Percentiles rank a stretch among this genome's conserved stretches.
These are phyloP conservation scores for Cordyceps javanica DNA, from an alignment of 2,329 filamentous ascomycete genomes.

Conservation along the genomic window DNA sequence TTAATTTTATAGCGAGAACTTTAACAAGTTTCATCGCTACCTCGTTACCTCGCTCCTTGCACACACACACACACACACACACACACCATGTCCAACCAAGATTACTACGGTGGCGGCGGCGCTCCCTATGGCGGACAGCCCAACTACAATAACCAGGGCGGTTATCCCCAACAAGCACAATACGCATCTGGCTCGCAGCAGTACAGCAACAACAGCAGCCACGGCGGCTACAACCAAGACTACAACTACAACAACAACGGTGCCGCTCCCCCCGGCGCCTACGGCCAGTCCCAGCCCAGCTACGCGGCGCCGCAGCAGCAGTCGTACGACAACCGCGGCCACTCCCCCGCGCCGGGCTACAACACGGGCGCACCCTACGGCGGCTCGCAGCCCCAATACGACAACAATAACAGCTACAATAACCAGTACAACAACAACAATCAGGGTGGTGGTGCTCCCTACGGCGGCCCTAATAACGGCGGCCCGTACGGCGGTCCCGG, in stretches of 20 bases:
- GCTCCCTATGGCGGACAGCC: slow-evolving; percentile 8
- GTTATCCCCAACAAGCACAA: slow-evolving; percentile 16
- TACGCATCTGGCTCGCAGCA: slow-evolving; percentile 9
- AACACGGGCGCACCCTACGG: slow-evolving; percentile 25
- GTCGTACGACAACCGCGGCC: slow-evolving; percentile 12
- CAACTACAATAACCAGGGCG: slow-evolving; percentile 3
- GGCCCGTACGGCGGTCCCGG: slow-evolving; percentile 20
- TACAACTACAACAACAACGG: neutral
- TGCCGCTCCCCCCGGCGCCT: neutral
- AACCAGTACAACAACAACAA: slow-evolving; percentile 18
- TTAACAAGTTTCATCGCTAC: neutral
- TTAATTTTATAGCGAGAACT: too few relatives aligned
- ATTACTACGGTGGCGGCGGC: slow-evolving; percentile 30
- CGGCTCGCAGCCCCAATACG: slow-evolving; percentile 17
- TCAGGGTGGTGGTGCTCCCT: slow-evolving; percentile 19
- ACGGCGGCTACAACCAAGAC: slow-evolving; percentile 2
- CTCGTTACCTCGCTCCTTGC: neutral
- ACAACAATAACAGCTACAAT: slow-evolving; percentile 15
- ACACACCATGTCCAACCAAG: slow-evolving; percentile 29
- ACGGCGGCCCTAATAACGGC: slow-evolving; percentile 18
- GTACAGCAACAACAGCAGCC: neutral
- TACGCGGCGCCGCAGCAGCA: slow-evolving; percentile 4
- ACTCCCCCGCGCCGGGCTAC: slow-evolving; percentile 18
- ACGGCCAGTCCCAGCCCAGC: slow-evolving; percentile 11
- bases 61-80: neutral